Percentiles rank a stretch among this genome's conserved stretches.
Evolutionary conservation across 2,329 filamentous ascomycete genomes (phyloP).

Genomic region (Nothopassalora personata): DNA sequence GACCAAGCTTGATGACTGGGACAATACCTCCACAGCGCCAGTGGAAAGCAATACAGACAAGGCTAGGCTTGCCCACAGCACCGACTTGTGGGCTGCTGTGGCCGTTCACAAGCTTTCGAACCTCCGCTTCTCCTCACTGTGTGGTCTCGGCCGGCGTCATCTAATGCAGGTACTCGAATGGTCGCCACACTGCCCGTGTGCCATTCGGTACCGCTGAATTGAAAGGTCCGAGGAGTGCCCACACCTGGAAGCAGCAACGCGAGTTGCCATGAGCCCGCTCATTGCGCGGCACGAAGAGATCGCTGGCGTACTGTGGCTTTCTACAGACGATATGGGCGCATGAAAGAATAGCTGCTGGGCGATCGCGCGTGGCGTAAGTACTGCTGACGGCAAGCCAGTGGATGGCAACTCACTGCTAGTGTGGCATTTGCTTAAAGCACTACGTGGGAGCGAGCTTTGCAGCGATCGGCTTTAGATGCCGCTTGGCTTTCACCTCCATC

Average conservation of each 20-base stretch:
- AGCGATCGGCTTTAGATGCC: neutral
- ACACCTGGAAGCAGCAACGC: neutral
- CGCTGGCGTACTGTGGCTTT: neutral
- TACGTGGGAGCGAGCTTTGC: neutral
- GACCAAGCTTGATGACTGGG: too few species aligned
- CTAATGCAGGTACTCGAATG: neutral
- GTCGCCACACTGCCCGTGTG: neutral
- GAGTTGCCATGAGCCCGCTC: neutral
- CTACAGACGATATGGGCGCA: neutral
- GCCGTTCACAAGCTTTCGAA: neutral
- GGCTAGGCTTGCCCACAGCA: neutral
- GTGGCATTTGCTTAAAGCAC: neutral
- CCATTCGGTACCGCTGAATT: neutral
- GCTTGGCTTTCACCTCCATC: neutral
- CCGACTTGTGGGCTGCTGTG: neutral
- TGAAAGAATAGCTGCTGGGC: neutral
- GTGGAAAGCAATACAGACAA: neutral
- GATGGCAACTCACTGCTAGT: neutral
- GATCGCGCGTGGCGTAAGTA: neutral
- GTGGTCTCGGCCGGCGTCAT: neutral
- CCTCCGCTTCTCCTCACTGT: neutral
- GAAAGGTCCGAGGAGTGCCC: neutral
- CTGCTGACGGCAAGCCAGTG: neutral
- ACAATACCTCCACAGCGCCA: neutral
- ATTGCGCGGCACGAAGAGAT: neutral